Evolutionary conservation across 805 yeast genomes (phyloP).

Genomic region (Ogataea neopini): DNA sequence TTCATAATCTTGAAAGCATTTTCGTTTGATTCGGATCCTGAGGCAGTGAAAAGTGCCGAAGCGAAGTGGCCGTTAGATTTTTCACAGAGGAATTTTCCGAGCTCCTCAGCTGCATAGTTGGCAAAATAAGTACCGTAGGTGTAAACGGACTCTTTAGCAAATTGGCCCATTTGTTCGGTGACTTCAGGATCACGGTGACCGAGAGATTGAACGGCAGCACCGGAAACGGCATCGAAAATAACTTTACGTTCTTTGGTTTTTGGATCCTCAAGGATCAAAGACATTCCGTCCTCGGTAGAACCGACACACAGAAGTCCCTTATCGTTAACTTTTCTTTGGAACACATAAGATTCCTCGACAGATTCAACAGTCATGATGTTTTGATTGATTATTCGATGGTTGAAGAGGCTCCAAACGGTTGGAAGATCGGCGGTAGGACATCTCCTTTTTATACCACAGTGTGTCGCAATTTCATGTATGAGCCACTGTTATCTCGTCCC

Average conservation of each 20-base stretch:
- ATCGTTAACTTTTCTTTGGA: constrained; percentile 44
- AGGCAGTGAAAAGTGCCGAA: constrained; percentile 51
- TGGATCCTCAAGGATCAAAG: constrained; percentile 43
- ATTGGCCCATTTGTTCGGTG: constrained; percentile 39
- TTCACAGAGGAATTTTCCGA: constrained; percentile 45
- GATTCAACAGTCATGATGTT: constrained; percentile 30
- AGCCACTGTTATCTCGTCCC: constrained; percentile 4
- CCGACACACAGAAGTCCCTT: constrained; percentile 41
- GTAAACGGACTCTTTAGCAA: constrained; percentile 39
- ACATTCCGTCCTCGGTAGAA: constrained; percentile 46
- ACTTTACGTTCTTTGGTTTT: constrained; percentile 38
- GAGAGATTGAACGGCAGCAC: constrained; percentile 49
- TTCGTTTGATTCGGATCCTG: constrained; percentile 79
- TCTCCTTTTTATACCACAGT: not conserved
- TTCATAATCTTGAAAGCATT: constrained; percentile 72
- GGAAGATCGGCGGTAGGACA: too few relatives aligned
- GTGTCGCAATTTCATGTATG: not conserved
- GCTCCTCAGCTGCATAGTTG: constrained; percentile 43
- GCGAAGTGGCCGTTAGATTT: constrained; percentile 39
- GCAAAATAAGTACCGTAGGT: constrained; percentile 36
- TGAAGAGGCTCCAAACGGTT: too few relatives aligned
- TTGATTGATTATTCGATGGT: too few relatives aligned
- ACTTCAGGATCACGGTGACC: constrained; percentile 45
- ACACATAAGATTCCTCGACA: constrained; percentile 37
- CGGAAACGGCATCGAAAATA: constrained; percentile 45